Evolutionary conservation across 208 protist genomes (phyloP), one percentile per base, ranked within the genome.

Genomic region (Blastocrithidia nonstop): DNA sequence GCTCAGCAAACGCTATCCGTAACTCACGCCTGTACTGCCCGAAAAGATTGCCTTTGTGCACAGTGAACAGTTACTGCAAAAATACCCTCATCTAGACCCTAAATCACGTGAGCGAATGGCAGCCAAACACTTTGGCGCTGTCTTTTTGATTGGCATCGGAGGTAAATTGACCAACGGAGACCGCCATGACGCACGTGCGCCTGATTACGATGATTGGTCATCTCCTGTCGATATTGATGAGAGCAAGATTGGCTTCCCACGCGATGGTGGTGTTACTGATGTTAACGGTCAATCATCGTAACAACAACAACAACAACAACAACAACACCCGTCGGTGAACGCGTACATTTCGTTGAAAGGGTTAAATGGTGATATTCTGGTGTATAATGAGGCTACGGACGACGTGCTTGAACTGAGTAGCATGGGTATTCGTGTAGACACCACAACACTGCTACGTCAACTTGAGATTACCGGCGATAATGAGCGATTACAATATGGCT

Each of bases 131-230:
- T 82, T 86, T 45, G 83, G 87, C 25, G 83, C 87, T 27, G 83
- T 95, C 9, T 95, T 92, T 53, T 66, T 95, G 11, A 71, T 90
- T 51, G 80, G 82, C 41, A 95, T 95, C 44, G 87, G 87, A 26
- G 66, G 71, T 28, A 71, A 68, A 41, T 61, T 93, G 15, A 87
- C 61, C 65, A 60, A 73, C 59, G 77, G 83, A 28, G 64, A 87
- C 23, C 42, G 45, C 43, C 87, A 95, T 57, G 87, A 93, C 52
- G 69, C 60, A 23, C 72, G 87, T 25, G 73, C 87, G 8, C 75
- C 87, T 19, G 87, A 95, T 67, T 95, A 95, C 63, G 87, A 95
- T 52, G 87, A 95, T 54, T 95, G 87, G 87, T 82, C 73, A 29
- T 72, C 80, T n/a, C 80, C 80, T 2, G 61, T 81, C 6, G 56